These are phyloP conservation scores for Lanmaoa rubissima DNA, from an alignment of 768 basidiomycete species.

Conservation along the genomic window DNA sequence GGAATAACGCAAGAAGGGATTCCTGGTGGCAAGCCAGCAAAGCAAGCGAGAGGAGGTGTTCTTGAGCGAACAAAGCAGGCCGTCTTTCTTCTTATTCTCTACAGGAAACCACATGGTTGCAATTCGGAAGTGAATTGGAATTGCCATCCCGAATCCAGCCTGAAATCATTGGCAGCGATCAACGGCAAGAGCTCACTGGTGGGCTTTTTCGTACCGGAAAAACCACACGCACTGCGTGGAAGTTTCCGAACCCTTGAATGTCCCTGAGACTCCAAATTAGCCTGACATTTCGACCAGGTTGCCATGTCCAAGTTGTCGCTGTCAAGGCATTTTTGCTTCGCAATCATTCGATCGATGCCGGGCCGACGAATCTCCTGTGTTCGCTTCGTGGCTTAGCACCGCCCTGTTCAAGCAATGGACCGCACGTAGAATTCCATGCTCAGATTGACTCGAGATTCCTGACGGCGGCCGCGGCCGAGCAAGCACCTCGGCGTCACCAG, in stretches of 20 bases:
- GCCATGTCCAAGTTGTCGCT: no score
- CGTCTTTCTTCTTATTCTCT: slow-evolving; percentile 10
- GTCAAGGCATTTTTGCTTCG: no score
- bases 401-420: not conserved
- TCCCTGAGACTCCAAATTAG: not conserved
- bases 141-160: slow-evolving; percentile 13
- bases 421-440: no score
- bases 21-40: not conserved
- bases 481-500: no score
- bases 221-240: not conserved
- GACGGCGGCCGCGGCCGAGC: not conserved
- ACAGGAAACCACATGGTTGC: slow-evolving; percentile 7
- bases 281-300: no score
- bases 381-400: not conserved
- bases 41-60: not conserved
- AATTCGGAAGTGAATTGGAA: slow-evolving; percentile 10
- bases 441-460: not conserved
- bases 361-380: no score
- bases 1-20: not conserved
- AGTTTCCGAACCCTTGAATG: not conserved
- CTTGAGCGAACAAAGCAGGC: not conserved
- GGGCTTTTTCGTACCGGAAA: not conserved
- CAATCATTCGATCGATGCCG: no score
- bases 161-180: not conserved
- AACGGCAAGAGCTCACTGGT: not conserved